Base-by-base conservation (phyloP, 2,329 filamentous ascomycete species). In the Sporothrix pallida region DNA sequence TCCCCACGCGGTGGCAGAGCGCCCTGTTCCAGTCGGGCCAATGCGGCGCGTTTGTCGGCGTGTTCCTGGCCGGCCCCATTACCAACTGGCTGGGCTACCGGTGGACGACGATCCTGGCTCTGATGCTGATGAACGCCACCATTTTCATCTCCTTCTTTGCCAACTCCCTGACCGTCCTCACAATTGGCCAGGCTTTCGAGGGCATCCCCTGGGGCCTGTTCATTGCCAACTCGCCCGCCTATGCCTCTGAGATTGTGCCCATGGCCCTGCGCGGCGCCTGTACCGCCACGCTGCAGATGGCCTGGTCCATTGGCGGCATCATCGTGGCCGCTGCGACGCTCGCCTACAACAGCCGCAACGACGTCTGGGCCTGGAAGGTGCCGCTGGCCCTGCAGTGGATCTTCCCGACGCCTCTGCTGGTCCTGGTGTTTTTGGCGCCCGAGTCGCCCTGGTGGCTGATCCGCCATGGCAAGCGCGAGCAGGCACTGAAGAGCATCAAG, bases 131-230 rank as follows among this genome's bases (percentile, higher is more conserved):
- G 80, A 90, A 90, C 79, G 85, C 79, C 75, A 87, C 87, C 76
- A 89, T 89, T 80, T 88, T 90, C 77, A 79, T 81, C 60, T 83
- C 84, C 75, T 87, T 82, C 76, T 87, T 85, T 74, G 85, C 74
- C 86, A 85, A 3, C 78, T 88, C 17, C 86, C 75, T 86, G 89
- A 77, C 83, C 5, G 70, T 67, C 48, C 60, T 72, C 17, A 67
- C 48, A n/a, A 72, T 83, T 7, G 82, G 84, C 67, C 88, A 90
- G 82, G 81, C 89, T 72, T 83, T 90, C 68, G 88, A 90, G 80
- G 89, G 89, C 75, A 78, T 91, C 7, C 89, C 89, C 3, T 91
- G 89, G 89, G 89, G 89, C 37, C 86, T 91, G 78, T 91, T 91
- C 80, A 89, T 90, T 77, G 88, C 88, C 78, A 90, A 90, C 78